Evolutionary conservation across 2,329 filamentous ascomycete species (phyloP).

Genomic region (Alternaria rosae): DNA sequence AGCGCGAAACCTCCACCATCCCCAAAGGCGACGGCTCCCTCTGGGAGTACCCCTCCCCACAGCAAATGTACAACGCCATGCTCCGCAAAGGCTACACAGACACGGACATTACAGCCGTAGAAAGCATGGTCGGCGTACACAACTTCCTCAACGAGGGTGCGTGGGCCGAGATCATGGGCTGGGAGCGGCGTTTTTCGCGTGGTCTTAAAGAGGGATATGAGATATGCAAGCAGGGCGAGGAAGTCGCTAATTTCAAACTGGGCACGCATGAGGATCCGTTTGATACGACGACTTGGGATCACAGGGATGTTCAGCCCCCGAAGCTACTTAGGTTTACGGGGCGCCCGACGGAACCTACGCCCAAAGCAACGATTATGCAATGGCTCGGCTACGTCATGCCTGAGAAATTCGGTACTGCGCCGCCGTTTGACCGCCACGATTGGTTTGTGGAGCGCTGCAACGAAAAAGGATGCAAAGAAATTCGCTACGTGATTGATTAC

Average conservation of each 20-base stretch:
- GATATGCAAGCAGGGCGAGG: constrained; percentile 76
- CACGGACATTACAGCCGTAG: constrained; percentile 90
- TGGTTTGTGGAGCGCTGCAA: constrained; percentile 86
- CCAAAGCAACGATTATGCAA: constrained; percentile 86
- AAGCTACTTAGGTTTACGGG: constrained; percentile 88
- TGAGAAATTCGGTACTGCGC: constrained; percentile 76
- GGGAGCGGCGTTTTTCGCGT: constrained; percentile 84
- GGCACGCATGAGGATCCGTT: constrained; percentile 40
- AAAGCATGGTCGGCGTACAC: constrained; percentile 96
- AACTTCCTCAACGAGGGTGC: constrained; percentile 98
- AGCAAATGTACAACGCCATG: constrained; percentile 99
- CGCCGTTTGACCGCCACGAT: constrained; percentile 95
- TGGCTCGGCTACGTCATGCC: constrained; percentile 82
- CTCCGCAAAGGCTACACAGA: constrained; percentile 95
- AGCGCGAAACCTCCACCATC: constrained; percentile 86
- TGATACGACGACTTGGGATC: constrained; percentile 46
- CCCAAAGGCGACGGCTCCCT: constrained; percentile 81
- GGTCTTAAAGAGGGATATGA: constrained; percentile 77
- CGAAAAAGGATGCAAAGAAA: constrained; percentile 73
- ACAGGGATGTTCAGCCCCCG: constrained; percentile 61
- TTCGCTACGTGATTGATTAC: constrained; percentile 97
- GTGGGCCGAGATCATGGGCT: constrained; percentile 92
- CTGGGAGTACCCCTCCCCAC: constrained; percentile 98
- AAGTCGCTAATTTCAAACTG: constrained; percentile 66
- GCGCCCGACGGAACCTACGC: constrained; percentile 85